Evolutionary conservation across 75 land plant genomes (phyloP).

Genomic region (Adiantum capillusveneris): DNA sequence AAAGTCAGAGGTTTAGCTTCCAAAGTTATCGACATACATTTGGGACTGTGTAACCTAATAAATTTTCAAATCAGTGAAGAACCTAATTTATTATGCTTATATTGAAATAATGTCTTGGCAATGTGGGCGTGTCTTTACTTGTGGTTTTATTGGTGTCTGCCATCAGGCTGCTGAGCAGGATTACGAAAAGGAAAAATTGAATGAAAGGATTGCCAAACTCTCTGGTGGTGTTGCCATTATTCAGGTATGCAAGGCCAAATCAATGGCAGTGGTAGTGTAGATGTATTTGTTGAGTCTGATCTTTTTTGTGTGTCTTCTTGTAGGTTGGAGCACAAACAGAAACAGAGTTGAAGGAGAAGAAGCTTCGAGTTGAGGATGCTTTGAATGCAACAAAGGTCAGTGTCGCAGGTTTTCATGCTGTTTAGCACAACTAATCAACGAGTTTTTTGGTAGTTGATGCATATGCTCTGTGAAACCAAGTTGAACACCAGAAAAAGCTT

Average conservation of each 20-base stretch:
- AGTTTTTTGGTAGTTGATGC: no score
- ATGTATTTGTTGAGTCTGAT: background rate
- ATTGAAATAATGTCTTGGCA: background rate
- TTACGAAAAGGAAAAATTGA: constrained; percentile 81
- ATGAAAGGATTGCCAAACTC: constrained; percentile 81
- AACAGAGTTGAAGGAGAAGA: constrained; percentile 70
- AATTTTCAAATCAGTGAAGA: background rate
- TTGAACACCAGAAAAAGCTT: no score
- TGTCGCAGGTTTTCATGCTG: background rate
- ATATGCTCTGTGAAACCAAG: no score
- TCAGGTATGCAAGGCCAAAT: constrained; percentile 31
- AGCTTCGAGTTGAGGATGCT: constrained; percentile 83
- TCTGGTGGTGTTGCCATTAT: constrained; percentile 94
- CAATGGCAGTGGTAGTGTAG: background rate
- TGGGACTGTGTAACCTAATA: background rate
- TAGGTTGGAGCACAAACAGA: constrained; percentile 87
- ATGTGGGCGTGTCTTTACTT: background rate
- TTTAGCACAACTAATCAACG: background rate
- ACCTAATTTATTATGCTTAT: background rate
- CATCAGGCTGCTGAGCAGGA: constrained; percentile 69
- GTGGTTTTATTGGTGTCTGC: background rate
- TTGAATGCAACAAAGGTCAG: constrained; percentile 92
- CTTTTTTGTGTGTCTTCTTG: background rate
- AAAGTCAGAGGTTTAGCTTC: no score
- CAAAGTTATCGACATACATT: no score